Evolutionary conservation across 192 early-diverging fungal genomes (phyloP).

Genomic region (Glomus cerebriforme): DNA sequence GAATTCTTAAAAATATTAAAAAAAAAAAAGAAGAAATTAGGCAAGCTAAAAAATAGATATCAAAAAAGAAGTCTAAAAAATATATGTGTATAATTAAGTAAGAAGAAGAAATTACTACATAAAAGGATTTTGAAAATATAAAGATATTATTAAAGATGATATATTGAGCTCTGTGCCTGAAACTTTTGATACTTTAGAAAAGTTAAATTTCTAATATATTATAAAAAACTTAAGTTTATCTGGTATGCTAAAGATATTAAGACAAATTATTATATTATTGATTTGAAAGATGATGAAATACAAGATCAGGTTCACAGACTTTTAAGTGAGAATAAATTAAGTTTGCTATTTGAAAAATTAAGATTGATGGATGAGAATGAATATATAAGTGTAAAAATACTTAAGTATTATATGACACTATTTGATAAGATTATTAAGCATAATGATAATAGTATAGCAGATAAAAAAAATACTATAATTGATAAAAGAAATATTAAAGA

Average conservation of each 20-base stretch:
- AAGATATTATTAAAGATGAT: too few relatives aligned
- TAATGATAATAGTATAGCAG: background rate
- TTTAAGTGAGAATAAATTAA: background rate
- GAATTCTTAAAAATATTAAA: too few relatives aligned
- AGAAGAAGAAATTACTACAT: too few relatives aligned
- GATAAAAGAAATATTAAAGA: background rate
- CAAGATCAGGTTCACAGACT: background rate
- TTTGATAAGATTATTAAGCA: slow-evolving; percentile 3
- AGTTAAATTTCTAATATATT: too few relatives aligned
- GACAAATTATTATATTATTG: slow-evolving; percentile 1
- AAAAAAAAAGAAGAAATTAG: too few relatives aligned
- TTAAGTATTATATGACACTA: background rate
- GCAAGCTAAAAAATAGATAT: too few relatives aligned
- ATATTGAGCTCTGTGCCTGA: too few relatives aligned
- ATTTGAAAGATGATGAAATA: background rate
- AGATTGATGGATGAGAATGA: background rate
- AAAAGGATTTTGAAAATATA: too few relatives aligned
- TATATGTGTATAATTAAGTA: too few relatives aligned
- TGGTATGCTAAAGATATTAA: background rate
- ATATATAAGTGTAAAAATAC: background rate
- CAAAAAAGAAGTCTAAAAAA: too few relatives aligned
- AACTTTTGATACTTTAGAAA: too few relatives aligned
- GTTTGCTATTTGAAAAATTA: background rate
- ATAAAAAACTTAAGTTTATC: background rate
- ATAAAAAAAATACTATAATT: background rate